phyloP scores from a whole-genome alignment of 2,329 filamentous ascomycete species.

The Cladosporium cucumerinum region DNA sequence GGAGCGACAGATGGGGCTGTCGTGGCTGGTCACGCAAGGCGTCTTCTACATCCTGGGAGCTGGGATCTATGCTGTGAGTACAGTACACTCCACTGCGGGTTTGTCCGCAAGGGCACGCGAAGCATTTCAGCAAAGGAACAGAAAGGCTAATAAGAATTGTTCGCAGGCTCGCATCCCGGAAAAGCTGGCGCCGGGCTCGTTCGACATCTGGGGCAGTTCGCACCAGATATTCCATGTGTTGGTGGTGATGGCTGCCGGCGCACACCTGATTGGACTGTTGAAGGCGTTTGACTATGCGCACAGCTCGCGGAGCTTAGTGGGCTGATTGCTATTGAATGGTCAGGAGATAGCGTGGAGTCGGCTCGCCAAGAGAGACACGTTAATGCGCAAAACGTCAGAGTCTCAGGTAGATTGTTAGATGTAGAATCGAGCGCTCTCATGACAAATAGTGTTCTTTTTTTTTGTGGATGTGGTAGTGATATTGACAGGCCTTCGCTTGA shows the following conservation, averaged over 20 bases:
- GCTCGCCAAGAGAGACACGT: background rate
- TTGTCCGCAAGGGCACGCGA: too few relatives aligned
- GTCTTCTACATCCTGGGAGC: slow-evolving; percentile 82
- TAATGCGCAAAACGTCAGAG: background rate
- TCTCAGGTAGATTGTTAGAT: background rate
- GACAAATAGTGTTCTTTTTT: background rate
- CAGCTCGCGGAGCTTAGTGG: slow-evolving; percentile 22
- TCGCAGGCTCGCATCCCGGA: slow-evolving; percentile 74
- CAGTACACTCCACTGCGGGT: too few relatives aligned
- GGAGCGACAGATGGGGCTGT: slow-evolving; percentile 71
- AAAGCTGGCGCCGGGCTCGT: slow-evolving; percentile 69
- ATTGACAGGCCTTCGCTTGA: background rate
- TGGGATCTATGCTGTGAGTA: slow-evolving; percentile 73
- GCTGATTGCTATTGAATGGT: slow-evolving; percentile 2
- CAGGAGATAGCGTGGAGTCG: background rate
- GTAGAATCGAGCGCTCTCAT: background rate
- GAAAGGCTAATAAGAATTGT: background rate
- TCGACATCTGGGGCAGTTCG: slow-evolving; percentile 88
- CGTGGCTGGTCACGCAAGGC: slow-evolving; percentile 77
- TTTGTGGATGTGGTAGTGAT: background rate
- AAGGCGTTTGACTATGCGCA: slow-evolving; percentile 87
- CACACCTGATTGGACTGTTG: slow-evolving; percentile 76
- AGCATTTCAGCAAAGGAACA: background rate
- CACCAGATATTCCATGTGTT: slow-evolving; percentile 96
- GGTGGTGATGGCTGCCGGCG: slow-evolving; percentile 75